Percentiles rank a stretch among this genome's conserved stretches.
Conservation (phyloP, 257 asterid species). For the Vinca minor region DNA sequence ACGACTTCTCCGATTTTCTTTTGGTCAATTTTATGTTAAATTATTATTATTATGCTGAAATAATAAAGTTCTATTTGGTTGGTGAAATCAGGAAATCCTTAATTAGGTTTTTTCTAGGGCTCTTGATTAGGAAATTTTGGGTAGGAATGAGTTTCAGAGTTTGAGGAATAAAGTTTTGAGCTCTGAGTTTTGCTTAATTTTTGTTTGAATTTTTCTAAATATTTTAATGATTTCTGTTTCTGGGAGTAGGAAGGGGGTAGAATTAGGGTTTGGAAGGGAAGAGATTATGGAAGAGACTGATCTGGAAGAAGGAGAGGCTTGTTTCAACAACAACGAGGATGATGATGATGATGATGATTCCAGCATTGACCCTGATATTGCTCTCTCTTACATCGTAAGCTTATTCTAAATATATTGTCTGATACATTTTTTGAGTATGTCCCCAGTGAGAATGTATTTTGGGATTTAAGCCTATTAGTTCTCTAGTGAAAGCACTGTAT, state of each 20-base stretch:
- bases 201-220: conserved; percentile 12
- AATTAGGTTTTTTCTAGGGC: conserved; percentile 23
- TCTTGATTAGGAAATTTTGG: conserved; percentile 33
- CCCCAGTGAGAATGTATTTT: conserved; percentile 6
- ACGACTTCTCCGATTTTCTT: background rate
- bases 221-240: conserved; percentile 67
- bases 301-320: conserved; percentile 98
- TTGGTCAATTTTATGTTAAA: too few species aligned
- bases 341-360: conserved; percentile 50
- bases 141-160: conserved; percentile 24
- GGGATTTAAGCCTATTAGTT: too few species aligned
- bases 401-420: conserved; percentile 11
- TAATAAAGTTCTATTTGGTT: conserved; percentile 20
- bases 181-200: background rate
- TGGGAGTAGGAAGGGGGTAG: conserved; percentile 61
- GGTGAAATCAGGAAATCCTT: conserved; percentile 28
- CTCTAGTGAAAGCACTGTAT: background rate
- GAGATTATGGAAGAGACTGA: conserved; percentile 72
- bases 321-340: conserved; percentile 32
- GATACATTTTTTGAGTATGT: background rate
- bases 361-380: conserved; percentile 84
- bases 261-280: conserved; percentile 37
- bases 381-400: conserved; percentile 92
- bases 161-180: conserved; percentile 8
- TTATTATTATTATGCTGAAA: conserved; percentile 13